Evolutionary conservation across 2,329 filamentous ascomycete species (phyloP).

Genomic region (Xylariaceae sp.): DNA sequence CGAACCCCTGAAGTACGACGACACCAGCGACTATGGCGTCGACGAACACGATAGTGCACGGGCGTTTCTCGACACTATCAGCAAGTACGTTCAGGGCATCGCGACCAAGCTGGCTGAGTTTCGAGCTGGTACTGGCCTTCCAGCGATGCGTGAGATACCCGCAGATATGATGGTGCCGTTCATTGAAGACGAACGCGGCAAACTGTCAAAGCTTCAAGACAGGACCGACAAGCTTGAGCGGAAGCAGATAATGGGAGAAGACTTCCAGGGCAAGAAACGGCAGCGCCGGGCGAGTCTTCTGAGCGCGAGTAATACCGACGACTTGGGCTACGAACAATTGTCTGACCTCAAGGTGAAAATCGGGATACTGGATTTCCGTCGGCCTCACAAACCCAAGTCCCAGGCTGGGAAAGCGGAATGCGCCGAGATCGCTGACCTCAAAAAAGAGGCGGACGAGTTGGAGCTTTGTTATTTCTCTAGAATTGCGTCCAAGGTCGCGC

Average conservation of each 20-base stretch:
- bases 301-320: too few relatives aligned
- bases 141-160: slow-evolving; percentile 25
- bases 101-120: slow-evolving; percentile 53
- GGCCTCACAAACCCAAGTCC: slow-evolving; percentile 9
- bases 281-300: neutral
- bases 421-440: slow-evolving; percentile 8
- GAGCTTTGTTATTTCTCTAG: slow-evolving; percentile 10
- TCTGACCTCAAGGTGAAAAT: slow-evolving; percentile 8
- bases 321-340: too few relatives aligned
- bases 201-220: neutral
- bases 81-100: slow-evolving; percentile 58
- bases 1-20: slow-evolving; percentile 59
- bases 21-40: slow-evolving; percentile 59
- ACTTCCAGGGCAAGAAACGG: neutral
- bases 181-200: slow-evolving; percentile 4
- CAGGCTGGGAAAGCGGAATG: slow-evolving; percentile 10
- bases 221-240: neutral
- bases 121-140: slow-evolving; percentile 44
- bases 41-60: slow-evolving; percentile 78
- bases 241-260: neutral
- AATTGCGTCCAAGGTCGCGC: slow-evolving; percentile 15
- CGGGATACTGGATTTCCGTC: slow-evolving; percentile 10
- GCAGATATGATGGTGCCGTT: slow-evolving; percentile 3
- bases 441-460: slow-evolving; percentile 7
- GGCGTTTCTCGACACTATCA: slow-evolving; percentile 72